These are phyloP conservation scores for Phytophthora colocasiae DNA, from an alignment of 352 stramenopile genomes.

Conservation along the genomic window DNA sequence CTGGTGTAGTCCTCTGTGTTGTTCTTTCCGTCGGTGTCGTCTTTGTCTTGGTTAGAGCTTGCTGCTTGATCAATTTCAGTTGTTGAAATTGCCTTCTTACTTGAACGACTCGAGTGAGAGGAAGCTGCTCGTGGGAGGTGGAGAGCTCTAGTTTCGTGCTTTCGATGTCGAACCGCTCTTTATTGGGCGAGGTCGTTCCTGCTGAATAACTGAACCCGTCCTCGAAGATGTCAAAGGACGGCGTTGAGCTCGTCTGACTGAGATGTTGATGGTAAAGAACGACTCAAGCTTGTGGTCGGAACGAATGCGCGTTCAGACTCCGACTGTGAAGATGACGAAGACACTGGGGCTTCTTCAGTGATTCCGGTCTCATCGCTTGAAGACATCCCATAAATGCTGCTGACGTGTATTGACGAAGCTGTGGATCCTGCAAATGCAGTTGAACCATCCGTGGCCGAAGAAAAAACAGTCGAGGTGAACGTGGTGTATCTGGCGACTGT, in stretches of 20 bases:
- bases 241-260: neutral
- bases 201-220: constrained; percentile 5
- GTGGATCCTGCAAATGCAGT: too few relatives aligned
- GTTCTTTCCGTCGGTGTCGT: neutral
- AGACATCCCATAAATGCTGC: neutral
- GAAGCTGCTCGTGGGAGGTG: neutral
- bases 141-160: constrained; percentile 17
- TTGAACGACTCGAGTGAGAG: constrained; percentile 1
- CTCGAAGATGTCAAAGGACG: neutral
- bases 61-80: neutral
- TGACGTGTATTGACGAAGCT: neutral
- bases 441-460: too few relatives aligned
- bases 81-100: constrained; percentile 20
- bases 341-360: neutral
- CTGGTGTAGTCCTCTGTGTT: neutral
- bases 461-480: neutral
- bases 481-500: neutral
- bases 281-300: constrained; percentile 3
- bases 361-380: neutral
- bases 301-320: neutral
- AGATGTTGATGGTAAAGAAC: neutral
- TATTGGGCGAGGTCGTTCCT: constrained; percentile 6
- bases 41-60: constrained; percentile 1
- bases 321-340: neutral
- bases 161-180: constrained; percentile 12